Evolutionary conservation across 2,329 filamentous ascomycete species (phyloP), one percentile per base, ranked within the genome.

Genomic region (Colletotrichum sp.): DNA sequence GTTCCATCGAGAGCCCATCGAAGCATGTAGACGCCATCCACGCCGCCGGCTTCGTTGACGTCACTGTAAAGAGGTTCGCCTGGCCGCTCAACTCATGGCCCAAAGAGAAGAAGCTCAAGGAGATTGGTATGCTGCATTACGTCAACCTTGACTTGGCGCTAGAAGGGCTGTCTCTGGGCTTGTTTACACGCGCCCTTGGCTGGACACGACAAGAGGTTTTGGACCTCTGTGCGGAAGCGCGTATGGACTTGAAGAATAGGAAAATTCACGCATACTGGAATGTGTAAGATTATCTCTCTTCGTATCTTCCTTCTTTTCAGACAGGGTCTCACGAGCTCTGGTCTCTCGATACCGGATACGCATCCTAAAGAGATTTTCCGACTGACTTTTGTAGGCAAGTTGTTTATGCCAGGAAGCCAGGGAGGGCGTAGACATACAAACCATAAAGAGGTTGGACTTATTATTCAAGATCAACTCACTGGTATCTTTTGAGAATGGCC

Each of bases 391-490:
- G n/a, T n/a, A n/a, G n/a, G n/a, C n/a, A n/a, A n/a, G n/a, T n/a
- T n/a, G n/a, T n/a, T n/a, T n/a, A n/a, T n/a, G n/a, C n/a, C n/a
- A n/a, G n/a, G n/a, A n/a, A n/a, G n/a, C n/a, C n/a, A n/a, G n/a
- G n/a, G n/a, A n/a, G n/a, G n/a, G n/a, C n/a, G n/a, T n/a, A n/a
- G n/a, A n/a, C n/a, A n/a, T n/a, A n/a, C n/a, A n/a, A n/a, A n/a
- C n/a, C n/a, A n/a, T n/a, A n/a, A n/a, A n/a, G n/a, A n/a, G n/a
- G n/a, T n/a, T n/a, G n/a, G n/a, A n/a, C n/a, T n/a, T n/a, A 16
- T 16, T 0, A 0, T 0, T 8, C 36, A 39, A 39, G 36, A 39
- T 39, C 0, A 39, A 8, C 13, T 2, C 7, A 0, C 34, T 36
- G 3, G 34, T 15, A 1, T 1, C 13, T 36, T 36, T 36, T 15